A percentile compares a stretch with the other conserved stretches of the same genome.
Conservation (phyloP, 768 basidiomycete species). For the Tephrocybe sp. region DNA sequence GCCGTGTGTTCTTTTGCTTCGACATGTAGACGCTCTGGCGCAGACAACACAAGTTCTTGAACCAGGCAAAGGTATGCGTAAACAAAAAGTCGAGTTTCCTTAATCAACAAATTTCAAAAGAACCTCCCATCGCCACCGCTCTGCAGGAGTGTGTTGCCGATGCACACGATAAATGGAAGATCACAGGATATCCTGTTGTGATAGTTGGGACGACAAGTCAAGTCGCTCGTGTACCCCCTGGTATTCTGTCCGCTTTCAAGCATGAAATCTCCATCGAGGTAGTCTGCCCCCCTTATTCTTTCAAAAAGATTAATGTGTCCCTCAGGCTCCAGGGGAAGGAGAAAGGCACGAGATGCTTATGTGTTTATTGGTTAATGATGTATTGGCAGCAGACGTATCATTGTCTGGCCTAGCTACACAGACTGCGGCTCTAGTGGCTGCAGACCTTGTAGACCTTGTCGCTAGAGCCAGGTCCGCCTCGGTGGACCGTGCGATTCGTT, state of each 20-base stretch:
- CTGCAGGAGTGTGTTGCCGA: slow-evolving; percentile 64
- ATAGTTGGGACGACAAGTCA: slow-evolving; percentile 75
- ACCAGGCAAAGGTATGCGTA: slow-evolving; percentile 58
- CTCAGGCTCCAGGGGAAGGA: slow-evolving; percentile 77
- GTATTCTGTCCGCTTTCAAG: slow-evolving; percentile 76
- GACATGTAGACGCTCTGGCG: slow-evolving; percentile 78
- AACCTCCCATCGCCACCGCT: slow-evolving; percentile 52
- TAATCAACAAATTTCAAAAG: slow-evolving; percentile 34
- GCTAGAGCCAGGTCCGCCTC: slow-evolving; percentile 56
- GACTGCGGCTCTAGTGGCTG: slow-evolving; percentile 87
- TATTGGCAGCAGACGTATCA: slow-evolving; percentile 76
- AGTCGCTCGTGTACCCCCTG: slow-evolving; percentile 59
- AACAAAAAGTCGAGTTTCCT: background rate
- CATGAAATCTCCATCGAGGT: slow-evolving; percentile 82
- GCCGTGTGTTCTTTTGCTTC: slow-evolving; percentile 82
- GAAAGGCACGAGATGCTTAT: slow-evolving; percentile 67
- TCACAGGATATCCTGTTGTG: slow-evolving; percentile 70
- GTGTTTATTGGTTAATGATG: slow-evolving; percentile 36
- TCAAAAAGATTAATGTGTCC: background rate
- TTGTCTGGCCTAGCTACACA: slow-evolving; percentile 73
- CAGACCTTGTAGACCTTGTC: slow-evolving; percentile 75
- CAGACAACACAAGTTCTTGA: slow-evolving; percentile 66
- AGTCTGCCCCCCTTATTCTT: slow-evolving; percentile 8
- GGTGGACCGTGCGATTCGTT: slow-evolving; percentile 42
- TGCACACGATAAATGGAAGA: slow-evolving; percentile 55